Base-by-base conservation (phyloP, 140 eudicot species). In the Ambrosia hybrid region DNA sequence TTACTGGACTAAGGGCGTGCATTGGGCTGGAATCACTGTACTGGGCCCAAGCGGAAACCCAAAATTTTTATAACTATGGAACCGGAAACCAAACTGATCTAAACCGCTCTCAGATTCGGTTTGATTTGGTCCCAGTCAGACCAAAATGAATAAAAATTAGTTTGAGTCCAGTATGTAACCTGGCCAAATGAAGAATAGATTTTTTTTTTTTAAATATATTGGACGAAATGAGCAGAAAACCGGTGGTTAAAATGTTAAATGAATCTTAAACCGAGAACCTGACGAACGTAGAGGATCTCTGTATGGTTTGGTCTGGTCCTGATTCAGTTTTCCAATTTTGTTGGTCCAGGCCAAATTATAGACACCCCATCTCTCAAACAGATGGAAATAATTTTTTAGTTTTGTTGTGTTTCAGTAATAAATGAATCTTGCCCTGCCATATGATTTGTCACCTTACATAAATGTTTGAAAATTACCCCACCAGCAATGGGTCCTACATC, bases 401-500 rank as follows among this genome's bases (percentile, higher is more conserved):
- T 53, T 16, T 51, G 8, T 70, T 65, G 30, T 21, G 30, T 41
- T 63, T 62, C 5, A 5, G 70, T 51, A 48, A 45, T 36, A 48
- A 45, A 51, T 73, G 9, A 14, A 34, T 49, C 16, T 14, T 34
- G 53, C 9, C 9, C 3, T 67, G 76, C 10, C n/a, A 56, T n/a
- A 9, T 21, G 39, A 39, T 41, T 41, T 12, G 8, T 17, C 46
- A 63, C 59, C 8, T 14, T 73, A 62, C 49, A 33, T 33, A 43
- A 57, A 57, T 75, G 51, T 15, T 67, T 45, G 6, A 45, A 43
- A 45, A 5, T 26, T 14, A 33, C 26, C 51, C 60, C 65, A 56
- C 67, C 39, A 41, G 60, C 34, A 16, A 48, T 71, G 70, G 60
- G 14, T 66, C 26, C 57, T 55, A 61, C 63, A 64, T 62, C 51